Conservation (phyloP, 345 rosid species). For the Euphorbia pulcherrima region DNA sequence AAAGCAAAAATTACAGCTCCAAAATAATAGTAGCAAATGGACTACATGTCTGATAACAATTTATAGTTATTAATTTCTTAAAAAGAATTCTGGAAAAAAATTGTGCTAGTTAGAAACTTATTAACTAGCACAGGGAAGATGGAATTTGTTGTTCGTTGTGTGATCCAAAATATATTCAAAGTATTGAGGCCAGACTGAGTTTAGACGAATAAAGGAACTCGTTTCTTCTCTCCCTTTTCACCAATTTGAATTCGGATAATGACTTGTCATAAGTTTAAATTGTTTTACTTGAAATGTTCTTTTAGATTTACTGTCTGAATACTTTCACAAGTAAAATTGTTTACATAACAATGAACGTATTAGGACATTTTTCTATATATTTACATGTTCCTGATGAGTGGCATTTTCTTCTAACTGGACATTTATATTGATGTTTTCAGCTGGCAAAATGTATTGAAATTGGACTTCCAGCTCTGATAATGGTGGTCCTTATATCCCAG, state of each 20-base stretch:
- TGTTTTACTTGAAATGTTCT: neutral
- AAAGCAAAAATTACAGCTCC: neutral
- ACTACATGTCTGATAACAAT: neutral
- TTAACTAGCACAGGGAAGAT: neutral
- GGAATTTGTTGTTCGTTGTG: neutral
- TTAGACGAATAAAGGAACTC: neutral
- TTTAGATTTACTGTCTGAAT: neutral
- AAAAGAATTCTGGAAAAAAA: neutral
- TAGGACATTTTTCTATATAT: neutral
- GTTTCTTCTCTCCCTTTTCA: neutral
- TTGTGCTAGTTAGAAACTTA: neutral
- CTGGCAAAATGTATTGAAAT: conserved; percentile 71
- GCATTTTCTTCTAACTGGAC: neutral
- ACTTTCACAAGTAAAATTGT: neutral
- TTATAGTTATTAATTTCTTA: neutral
- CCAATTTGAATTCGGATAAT: neutral
- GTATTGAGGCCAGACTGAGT: neutral
- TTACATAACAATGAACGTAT: neutral
- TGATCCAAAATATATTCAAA: neutral
- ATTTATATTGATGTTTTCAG: conserved; percentile 36
- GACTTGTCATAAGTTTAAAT: neutral
- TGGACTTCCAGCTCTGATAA: conserved; percentile 74
- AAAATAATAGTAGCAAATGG: neutral
- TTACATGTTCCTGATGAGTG: neutral
- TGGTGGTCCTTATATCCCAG: conserved; percentile 70